A percentile compares a stretch with the other conserved stretches of the same genome.
Evolutionary conservation across 2,329 filamentous ascomycete genomes (phyloP).

Genomic region (Aspergillus tamarii): DNA sequence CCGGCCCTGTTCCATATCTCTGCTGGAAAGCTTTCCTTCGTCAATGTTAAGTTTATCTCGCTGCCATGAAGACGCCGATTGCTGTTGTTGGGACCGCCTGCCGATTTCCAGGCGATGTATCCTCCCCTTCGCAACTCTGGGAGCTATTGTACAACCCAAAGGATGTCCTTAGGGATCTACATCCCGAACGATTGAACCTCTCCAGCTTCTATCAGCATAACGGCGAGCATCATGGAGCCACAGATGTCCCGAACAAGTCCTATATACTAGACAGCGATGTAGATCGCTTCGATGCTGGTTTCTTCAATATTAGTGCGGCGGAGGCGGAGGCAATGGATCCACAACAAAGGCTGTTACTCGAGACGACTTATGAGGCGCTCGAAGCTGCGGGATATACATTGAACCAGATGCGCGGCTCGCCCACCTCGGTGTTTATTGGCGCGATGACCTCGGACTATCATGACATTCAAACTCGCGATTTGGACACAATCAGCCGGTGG

Average conservation of each 20-base stretch:
- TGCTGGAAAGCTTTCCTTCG: background rate
- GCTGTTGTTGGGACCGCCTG: slow-evolving; percentile 29
- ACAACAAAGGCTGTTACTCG: slow-evolving; percentile 31
- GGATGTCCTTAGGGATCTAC: slow-evolving; percentile 26
- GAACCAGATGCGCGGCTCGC: slow-evolving; percentile 28
- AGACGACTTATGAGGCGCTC: slow-evolving; percentile 31
- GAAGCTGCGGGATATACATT: slow-evolving; percentile 29
- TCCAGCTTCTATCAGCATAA: slow-evolving; percentile 29
- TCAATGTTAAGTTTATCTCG: background rate
- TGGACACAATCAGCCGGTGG: slow-evolving; percentile 28
- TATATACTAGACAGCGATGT: slow-evolving; percentile 29
- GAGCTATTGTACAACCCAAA: slow-evolving; percentile 27
- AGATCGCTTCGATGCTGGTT: slow-evolving; percentile 30
- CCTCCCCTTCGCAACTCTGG: slow-evolving; percentile 30
- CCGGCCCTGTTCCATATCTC: background rate
- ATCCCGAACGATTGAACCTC: slow-evolving; percentile 26
- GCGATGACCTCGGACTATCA: slow-evolving; percentile 33
- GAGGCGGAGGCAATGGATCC: slow-evolving; percentile 37
- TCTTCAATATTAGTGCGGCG: slow-evolving; percentile 31
- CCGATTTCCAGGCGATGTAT: slow-evolving; percentile 29
- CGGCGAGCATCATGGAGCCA: slow-evolving; percentile 28
- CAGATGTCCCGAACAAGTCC: slow-evolving; percentile 26
- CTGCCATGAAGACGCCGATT: background rate
- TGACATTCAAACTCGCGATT: slow-evolving; percentile 26
- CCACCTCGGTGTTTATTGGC: slow-evolving; percentile 30